Evolutionary conservation across 169 alveolate genomes (phyloP), one percentile per base, ranked within the genome.

Genomic region (Babesia ovata): DNA sequence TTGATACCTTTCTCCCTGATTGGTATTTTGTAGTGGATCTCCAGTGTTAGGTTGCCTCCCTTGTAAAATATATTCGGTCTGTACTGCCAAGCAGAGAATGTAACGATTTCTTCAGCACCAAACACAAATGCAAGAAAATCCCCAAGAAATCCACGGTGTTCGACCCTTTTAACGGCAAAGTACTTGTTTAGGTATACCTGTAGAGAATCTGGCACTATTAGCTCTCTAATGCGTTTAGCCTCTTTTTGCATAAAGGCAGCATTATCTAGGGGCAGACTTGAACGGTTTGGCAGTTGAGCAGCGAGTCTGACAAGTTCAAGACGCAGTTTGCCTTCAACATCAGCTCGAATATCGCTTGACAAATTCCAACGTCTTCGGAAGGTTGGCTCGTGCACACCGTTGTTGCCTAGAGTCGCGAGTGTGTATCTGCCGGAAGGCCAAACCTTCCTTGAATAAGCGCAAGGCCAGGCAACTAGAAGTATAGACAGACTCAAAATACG

Each of bases 41-140:
- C 87, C 52, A 78, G 26, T 17, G 76, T 71, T 17, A 78, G 54
- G 50, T 59, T 56, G 39, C 73, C 87, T 46, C 79, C 87, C 53
- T 52, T 58, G 19, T 58, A 36, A 4, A 78, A 63, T 26, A 78
- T 48, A 69, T 62, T 69, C 33, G 75, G 79, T 26, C 76, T 49
- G 39, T 48, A 67, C 58, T 78, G 75, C 87, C 87, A 78, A 24
- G 75, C 76, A 7, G 87, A 69, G 54, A 59, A 78, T 17, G 75
- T 65, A 12, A 78, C 59, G 29, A 48, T 56, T 17, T 78, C 70
- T 48, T 67, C 65, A 13, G 0, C 44, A 12, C 72, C 62, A 36
- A 50, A 36, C 22, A 78, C 33, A 66, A 39, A 63, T n/a, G 63
- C 56, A 7, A 57, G 4, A 11, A 78, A 4, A 11, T 69, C 73